Percentiles rank a stretch among this genome's conserved stretches.
Evolutionary conservation across 768 basidiomycete genomes (phyloP).

Genomic region (Mycena galopus): DNA sequence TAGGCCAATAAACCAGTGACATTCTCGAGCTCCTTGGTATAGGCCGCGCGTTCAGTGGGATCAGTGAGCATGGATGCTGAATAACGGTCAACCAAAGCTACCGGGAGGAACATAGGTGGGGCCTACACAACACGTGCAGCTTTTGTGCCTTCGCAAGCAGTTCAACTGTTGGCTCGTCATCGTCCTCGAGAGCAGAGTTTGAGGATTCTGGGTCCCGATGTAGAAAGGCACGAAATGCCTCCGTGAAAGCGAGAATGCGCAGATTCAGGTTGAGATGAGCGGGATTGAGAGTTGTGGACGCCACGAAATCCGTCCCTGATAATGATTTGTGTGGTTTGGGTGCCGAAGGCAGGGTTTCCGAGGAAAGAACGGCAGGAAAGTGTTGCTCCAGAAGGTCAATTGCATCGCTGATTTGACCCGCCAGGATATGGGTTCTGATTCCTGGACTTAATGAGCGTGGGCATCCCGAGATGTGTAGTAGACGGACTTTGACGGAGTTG

Average conservation of each 20-base stretch:
- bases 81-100: background rate
- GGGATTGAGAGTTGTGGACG: slow-evolving; percentile 78
- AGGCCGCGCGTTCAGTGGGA: slow-evolving; percentile 68
- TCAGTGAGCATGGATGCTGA: slow-evolving; percentile 69
- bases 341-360: slow-evolving; percentile 37
- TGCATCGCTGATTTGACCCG: slow-evolving; percentile 82
- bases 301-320: slow-evolving; percentile 60
- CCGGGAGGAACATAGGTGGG: background rate
- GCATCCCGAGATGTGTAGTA: background rate
- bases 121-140: slow-evolving; percentile 62
- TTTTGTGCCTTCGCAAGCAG: slow-evolving; percentile 74
- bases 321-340: slow-evolving; percentile 43
- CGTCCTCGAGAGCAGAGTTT: slow-evolving; percentile 33
- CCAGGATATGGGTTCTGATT: slow-evolving; percentile 77
- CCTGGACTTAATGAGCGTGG: slow-evolving; percentile 56
- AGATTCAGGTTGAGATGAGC: slow-evolving; percentile 86
- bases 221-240: slow-evolving; percentile 77
- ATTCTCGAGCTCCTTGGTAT: slow-evolving; percentile 77
- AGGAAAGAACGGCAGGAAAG: slow-evolving; percentile 79
- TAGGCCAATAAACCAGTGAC: slow-evolving; percentile 90
- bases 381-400: slow-evolving; percentile 73
- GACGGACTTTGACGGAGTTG: slow-evolving; percentile 67
- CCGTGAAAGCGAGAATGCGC: slow-evolving; percentile 89
- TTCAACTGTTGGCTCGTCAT: slow-evolving; percentile 52
- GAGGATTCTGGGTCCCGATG: slow-evolving; percentile 32